These are phyloP conservation scores for Raddia distichophylla DNA, from an alignment of 176 grass and related monocot species.

Conservation along the genomic window DNA sequence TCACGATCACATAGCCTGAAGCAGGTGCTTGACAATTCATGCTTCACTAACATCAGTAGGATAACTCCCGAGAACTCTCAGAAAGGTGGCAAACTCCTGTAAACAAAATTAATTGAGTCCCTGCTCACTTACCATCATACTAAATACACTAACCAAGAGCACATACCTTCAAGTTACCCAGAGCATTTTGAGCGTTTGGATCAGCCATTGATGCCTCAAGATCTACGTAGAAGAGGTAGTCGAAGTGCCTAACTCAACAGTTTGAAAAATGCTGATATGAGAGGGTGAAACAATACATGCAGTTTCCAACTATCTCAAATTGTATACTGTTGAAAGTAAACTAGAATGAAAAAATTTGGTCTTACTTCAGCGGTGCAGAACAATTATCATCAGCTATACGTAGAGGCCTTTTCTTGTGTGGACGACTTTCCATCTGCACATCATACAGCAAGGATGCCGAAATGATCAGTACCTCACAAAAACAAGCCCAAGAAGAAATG, in stretches of 20 bases:
- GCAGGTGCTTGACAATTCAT: slow-evolving; percentile 31
- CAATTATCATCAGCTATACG: slow-evolving; percentile 67
- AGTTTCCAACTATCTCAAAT: slow-evolving; percentile 9
- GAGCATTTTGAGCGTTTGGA: slow-evolving; percentile 73
- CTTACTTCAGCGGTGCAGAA: slow-evolving; percentile 62
- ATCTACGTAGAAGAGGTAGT: slow-evolving; percentile 94
- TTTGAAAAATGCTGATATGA: neutral
- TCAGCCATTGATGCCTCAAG: slow-evolving; percentile 92
- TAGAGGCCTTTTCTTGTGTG: slow-evolving; percentile 67
- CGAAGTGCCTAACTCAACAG: slow-evolving; percentile 67
- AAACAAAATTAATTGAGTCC: neutral
- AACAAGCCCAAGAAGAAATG: neutral
- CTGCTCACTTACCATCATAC: neutral
- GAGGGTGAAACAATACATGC: neutral
- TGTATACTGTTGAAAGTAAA: neutral
- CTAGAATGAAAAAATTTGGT: neutral
- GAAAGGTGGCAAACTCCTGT: slow-evolving; percentile 76
- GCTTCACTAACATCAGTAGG: slow-evolving; percentile 66
- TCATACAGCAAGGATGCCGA: neutral
- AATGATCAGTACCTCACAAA: neutral
- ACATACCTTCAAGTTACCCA: slow-evolving; percentile 75
- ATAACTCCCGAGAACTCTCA: slow-evolving; percentile 81
- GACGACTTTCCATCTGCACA: slow-evolving; percentile 86
- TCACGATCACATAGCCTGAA: neutral
- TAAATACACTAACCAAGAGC: neutral